Evolutionary conservation across 2,329 filamentous ascomycete genomes (phyloP).

Genomic region (Diplodia seriata): DNA sequence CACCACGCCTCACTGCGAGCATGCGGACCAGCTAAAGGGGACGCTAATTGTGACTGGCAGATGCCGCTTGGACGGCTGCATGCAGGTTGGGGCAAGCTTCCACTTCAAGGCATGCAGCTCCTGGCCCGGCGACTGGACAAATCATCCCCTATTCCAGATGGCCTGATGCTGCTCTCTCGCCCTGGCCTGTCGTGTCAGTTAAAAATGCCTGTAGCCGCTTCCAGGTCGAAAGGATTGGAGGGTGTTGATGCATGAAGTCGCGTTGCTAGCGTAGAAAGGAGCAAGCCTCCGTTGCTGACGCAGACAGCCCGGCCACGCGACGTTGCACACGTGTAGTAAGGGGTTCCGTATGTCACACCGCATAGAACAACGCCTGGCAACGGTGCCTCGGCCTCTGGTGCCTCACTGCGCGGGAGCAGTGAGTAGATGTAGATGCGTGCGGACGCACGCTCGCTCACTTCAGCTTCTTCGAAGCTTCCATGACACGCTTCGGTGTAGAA

Average conservation of each 20-base stretch:
- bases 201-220: not conserved
- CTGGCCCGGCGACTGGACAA: not conserved
- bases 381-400: not conserved
- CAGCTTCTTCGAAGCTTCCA: not conserved
- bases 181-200: constrained; percentile 2
- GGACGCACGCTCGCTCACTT: not conserved
- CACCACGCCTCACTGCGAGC: not conserved
- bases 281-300: constrained; percentile 18
- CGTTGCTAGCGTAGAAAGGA: constrained; percentile 11
- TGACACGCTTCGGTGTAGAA: not conserved
- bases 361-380: not conserved
- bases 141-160: constrained; percentile 8
- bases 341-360: not conserved
- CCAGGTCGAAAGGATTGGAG: not conserved
- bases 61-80: not conserved
- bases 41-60: constrained; percentile 13
- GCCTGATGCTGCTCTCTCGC: not conserved
- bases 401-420: not conserved
- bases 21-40: constrained; percentile 7
- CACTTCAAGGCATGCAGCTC: not conserved
- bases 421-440: not conserved
- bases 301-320: not conserved
- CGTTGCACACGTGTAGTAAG: constrained; percentile 16
- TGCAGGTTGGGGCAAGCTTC: constrained; percentile 14
- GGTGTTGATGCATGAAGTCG: not conserved